Conservation (phyloP, 202 grass and related monocot genomes). For the Dendrocalamus latiflorus region DNA sequence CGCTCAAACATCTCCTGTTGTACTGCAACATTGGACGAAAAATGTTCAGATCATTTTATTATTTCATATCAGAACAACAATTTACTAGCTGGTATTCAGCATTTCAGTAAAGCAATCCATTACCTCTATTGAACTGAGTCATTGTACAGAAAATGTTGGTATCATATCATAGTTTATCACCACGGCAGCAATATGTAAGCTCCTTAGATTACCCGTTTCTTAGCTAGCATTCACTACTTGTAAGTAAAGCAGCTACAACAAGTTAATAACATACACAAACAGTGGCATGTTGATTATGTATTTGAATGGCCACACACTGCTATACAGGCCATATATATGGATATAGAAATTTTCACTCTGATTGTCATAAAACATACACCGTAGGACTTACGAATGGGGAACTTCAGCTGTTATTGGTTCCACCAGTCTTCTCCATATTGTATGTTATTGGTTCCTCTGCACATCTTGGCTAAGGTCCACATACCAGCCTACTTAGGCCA, state of each 20-base stretch:
- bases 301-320: background rate
- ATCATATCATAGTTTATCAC: background rate
- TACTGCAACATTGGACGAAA: conserved; percentile 52
- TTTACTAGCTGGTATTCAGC: background rate
- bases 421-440: background rate
- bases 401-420: background rate
- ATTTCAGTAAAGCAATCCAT: conserved; percentile 17
- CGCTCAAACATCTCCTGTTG: conserved; percentile 99
- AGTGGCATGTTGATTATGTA: background rate
- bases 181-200: background rate
- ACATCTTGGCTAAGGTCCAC: conserved; percentile 1
- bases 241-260: background rate
- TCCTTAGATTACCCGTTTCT: background rate
- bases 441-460: background rate
- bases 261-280: background rate
- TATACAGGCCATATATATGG: background rate
- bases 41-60: conserved; percentile 18
- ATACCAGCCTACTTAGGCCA: background rate
- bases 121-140: background rate
- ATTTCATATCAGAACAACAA: background rate
- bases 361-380: background rate
- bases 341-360: background rate
- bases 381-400: background rate
- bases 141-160: background rate
- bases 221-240: conserved; percentile 6